A percentile compares a stretch with the other conserved stretches of the same genome.
phyloP scores from a whole-genome alignment of 2,329 filamentous ascomycete genomes.

The Apiospora phragmitis region DNA sequence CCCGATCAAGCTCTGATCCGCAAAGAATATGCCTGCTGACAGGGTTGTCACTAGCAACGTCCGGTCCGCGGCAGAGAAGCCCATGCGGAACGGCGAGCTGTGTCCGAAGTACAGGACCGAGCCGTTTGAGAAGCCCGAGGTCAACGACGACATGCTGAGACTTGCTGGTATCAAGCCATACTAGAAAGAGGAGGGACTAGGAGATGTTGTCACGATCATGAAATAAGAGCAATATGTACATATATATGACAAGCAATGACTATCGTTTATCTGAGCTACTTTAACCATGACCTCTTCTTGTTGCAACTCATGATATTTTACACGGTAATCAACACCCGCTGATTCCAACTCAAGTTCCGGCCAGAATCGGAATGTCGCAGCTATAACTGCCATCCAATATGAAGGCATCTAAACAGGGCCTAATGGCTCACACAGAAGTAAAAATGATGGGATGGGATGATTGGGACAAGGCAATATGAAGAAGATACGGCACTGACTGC shows the following conservation, averaged over 20 bases:
- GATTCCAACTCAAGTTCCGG: not conserved
- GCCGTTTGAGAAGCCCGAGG: conserved; percentile 38
- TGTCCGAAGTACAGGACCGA: conserved; percentile 37
- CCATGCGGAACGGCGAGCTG: conserved; percentile 36
- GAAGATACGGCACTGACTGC: not conserved
- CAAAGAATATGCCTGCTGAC: not conserved
- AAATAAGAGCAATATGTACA: not conserved
- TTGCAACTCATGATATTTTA: not conserved
- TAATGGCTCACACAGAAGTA: not conserved
- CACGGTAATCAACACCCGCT: no score
- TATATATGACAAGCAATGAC: not conserved
- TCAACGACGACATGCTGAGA: conserved; percentile 34
- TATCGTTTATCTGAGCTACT: not conserved
- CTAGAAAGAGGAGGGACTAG: not conserved
- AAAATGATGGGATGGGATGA: not conserved
- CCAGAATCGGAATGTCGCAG: no score
- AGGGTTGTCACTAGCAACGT: conserved; percentile 31
- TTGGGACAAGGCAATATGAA: not conserved
- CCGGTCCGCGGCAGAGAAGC: conserved; percentile 31
- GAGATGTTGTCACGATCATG: not conserved
- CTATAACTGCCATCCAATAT: not conserved
- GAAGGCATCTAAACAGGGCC: not conserved
- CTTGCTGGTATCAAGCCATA: conserved; percentile 35
- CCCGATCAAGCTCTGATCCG: not conserved
- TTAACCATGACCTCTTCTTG: no score